A percentile compares a stretch with the other conserved stretches of the same genome.
These are phyloP conservation scores for Gnetum montanum DNA, from an alignment of 75 land plant species.

Conservation along the genomic window DNA sequence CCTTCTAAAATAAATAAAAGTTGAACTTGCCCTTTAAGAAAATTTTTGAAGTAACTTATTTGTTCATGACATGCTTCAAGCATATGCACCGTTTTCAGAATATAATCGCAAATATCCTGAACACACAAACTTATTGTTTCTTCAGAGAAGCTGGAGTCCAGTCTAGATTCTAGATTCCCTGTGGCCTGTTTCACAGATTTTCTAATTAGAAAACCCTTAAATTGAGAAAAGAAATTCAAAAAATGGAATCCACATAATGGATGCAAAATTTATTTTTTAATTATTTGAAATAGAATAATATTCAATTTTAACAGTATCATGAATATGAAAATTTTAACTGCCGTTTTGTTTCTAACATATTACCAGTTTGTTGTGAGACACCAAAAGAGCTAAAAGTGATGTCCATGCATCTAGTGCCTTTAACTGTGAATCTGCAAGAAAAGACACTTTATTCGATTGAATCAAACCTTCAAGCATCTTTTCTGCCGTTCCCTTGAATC, in stretches of 20 bases:
- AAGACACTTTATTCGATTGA: conserved; percentile 41
- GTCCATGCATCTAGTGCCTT: conserved; percentile 52
- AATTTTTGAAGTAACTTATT: conserved; percentile 22
- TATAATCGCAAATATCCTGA: conserved; percentile 28
- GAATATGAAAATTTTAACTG: too few relatives aligned
- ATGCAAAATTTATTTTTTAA: too few relatives aligned
- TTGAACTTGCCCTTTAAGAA: conserved; percentile 49
- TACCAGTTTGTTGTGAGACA: conserved; percentile 26
- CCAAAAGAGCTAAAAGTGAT: conserved; percentile 27
- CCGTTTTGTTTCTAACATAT: too few relatives aligned
- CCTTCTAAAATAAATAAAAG: conserved; percentile 40
- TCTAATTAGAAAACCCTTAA: too few relatives aligned
- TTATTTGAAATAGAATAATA: too few relatives aligned
- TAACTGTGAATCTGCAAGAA: conserved; percentile 37
- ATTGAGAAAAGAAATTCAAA: too few relatives aligned
- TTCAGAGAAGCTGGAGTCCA: conserved; percentile 11
- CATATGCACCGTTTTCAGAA: conserved; percentile 23
- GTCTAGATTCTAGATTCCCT: too few relatives aligned
- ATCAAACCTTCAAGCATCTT: conserved; percentile 37
- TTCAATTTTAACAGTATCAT: too few relatives aligned
- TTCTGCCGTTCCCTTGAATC: conserved; percentile 35
- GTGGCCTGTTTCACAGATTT: conserved; percentile 8
- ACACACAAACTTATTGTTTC: conserved; percentile 22
- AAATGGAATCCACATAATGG: too few relatives aligned
- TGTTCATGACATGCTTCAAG: conserved; percentile 24